Conservation (phyloP, 768 basidiomycete species). For the Leucocoprinus sp. region DNA sequence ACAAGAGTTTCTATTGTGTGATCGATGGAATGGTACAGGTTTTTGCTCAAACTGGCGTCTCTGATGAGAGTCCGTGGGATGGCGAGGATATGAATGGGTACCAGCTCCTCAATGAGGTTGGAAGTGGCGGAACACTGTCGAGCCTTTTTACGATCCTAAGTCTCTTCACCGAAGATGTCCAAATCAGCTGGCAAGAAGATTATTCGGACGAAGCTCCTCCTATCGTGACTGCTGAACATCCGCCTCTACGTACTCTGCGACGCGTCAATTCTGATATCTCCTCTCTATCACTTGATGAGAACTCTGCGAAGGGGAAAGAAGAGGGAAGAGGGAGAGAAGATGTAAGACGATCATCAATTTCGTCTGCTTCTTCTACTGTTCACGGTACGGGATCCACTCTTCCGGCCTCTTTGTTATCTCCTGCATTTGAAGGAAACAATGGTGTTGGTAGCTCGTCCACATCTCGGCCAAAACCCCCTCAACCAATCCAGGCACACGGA, state of each 20-base stretch:
- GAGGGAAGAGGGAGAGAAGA: conserved; percentile 31
- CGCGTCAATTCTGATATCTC: conserved; percentile 62
- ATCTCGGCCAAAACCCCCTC: conserved; percentile 11
- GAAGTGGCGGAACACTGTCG: conserved; percentile 89
- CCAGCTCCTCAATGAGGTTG: conserved; percentile 93
- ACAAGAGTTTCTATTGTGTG: conserved; percentile 96
- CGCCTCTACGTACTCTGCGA: conserved; percentile 17
- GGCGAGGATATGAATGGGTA: conserved; percentile 91
- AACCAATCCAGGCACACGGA: conserved; percentile 39
- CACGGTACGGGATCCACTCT: conserved; percentile 32
- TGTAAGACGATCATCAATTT: conserved; percentile 46
- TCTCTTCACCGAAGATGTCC: conserved; percentile 92
- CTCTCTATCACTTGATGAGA: conserved; percentile 38
- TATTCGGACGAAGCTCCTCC: conserved; percentile 22
- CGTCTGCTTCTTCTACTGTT: conserved; percentile 64
- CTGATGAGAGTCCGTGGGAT: conserved; percentile 56
- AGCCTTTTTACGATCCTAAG: conserved; percentile 95
- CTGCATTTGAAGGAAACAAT: not conserved
- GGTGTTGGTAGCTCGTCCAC: conserved; percentile 20
- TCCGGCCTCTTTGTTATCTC: conserved; percentile 12
- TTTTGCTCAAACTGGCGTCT: conserved; percentile 63
- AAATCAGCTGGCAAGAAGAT: conserved; percentile 85
- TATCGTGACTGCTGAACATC: conserved; percentile 16
- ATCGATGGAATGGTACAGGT: conserved; percentile 97
- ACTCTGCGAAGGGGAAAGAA: conserved; percentile 12